A percentile compares a stretch with the other conserved stretches of the same genome.
phyloP scores from a whole-genome alignment of 192 early-diverging fungal species.

The Spinellus fusiger region DNA sequence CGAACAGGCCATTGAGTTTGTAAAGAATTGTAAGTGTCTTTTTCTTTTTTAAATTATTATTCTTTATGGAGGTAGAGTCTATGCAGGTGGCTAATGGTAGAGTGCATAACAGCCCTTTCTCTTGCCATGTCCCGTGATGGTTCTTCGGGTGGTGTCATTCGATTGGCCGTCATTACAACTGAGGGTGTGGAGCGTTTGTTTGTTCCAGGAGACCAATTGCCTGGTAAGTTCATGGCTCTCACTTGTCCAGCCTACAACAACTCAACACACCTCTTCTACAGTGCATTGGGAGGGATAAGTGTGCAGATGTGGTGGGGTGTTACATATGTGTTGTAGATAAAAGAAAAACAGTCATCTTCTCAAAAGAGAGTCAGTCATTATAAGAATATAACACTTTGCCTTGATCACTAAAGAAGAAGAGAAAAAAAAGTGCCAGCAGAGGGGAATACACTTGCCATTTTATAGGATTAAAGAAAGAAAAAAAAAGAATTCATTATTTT shows the following conservation, averaged over 20 bases:
- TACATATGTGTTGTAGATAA: no score
- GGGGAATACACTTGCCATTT: no score
- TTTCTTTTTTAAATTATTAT: neutral
- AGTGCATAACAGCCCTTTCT: constrained; percentile 83
- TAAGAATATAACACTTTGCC: no score
- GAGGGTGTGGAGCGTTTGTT: constrained; percentile 85
- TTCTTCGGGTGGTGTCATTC: constrained; percentile 93
- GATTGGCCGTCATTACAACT: constrained; percentile 89
- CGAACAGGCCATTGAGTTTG: constrained; percentile 88
- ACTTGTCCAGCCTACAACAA: no score
- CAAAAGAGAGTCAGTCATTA: no score
- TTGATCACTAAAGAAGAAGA: no score
- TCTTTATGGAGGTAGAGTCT: neutral
- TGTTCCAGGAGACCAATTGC: constrained; percentile 76
- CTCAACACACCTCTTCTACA: no score
- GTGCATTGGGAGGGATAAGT: neutral
- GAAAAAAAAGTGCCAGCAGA: no score
- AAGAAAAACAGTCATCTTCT: no score
- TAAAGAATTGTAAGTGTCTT: constrained; percentile 81
- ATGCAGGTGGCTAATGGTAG: neutral
- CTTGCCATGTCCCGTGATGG: constrained; percentile 96
- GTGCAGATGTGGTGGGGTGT: no score
- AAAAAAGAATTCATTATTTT: no score
- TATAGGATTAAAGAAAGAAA: no score
- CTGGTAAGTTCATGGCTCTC: constrained; percentile 34